Evolutionary conservation across 2,329 filamentous ascomycete species (phyloP), one percentile per base, ranked within the genome.

Genomic region (Hymenoscyphus salicellus): DNA sequence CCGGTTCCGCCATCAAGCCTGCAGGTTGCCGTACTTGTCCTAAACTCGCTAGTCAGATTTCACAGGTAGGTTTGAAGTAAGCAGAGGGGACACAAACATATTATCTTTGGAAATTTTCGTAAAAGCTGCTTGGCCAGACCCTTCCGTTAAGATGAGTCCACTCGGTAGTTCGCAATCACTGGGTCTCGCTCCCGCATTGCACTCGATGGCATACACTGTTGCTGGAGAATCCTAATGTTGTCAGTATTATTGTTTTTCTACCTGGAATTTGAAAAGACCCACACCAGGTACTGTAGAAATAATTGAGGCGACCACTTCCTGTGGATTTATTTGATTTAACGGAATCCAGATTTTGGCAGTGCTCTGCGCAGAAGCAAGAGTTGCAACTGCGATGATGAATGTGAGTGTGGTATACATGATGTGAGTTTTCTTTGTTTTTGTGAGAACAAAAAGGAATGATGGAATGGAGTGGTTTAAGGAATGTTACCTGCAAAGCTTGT

Each of bases 301-400:
- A 36, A 36, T 36, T 36, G 32, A 36, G 10, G 32, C 32, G 10
- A 36, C 8, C 32, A 36, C 32, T 2, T 36, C 10, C 32, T 36
- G 32, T 36, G 55, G 23, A 57, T 5, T 20, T 11, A n/a, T 20
- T 26, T 7, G 1, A 1, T 16, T 3, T 3, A 10, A 5, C 11
- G 55, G 55, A 57, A 57, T 30, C 55, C 55, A 57, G 11, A 57
- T 30, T 17, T 32, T 57, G 23, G 26, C 55, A 30, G 55, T 57
- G 55, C 55, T 57, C 28, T 57, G 55, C 2, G 55, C 55, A 57
- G 55, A 30, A 57, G 55, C 55, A 57, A 57, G 28, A 30, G 23
- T 57, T 16, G 55, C 28, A n/a, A n/a, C 8, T 32, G 26, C 55
- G 30, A 32, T n/a, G 30, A 57, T 10, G 2, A 32, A 16, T n/a